phyloP scores from a whole-genome alignment of 2,329 filamentous ascomycete genomes.

The Capronia epimyces region DNA sequence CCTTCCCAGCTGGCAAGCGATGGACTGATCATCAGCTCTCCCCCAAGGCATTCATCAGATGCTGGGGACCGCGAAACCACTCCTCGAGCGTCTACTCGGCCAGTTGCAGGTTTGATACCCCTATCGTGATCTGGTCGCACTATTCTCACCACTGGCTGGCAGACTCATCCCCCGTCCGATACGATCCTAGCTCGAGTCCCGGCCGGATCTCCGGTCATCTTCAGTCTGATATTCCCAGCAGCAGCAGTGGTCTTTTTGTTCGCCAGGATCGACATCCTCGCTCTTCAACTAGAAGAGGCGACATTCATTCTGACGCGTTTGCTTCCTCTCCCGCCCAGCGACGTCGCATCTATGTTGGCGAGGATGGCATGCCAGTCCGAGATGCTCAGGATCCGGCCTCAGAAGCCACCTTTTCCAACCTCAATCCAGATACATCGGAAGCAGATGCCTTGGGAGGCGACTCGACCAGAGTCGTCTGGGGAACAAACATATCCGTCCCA shows the following conservation, averaged over 20 bases:
- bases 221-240: slow-evolving; percentile 70
- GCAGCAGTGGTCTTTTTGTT: slow-evolving; percentile 83
- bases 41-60: slow-evolving; percentile 38
- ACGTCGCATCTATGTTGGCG: slow-evolving; percentile 59
- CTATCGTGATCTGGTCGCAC: slow-evolving; percentile 1
- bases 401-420: slow-evolving; percentile 61
- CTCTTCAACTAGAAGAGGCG: slow-evolving; percentile 66
- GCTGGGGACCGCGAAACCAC: slow-evolving; percentile 42
- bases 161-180: slow-evolving; percentile 92
- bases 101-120: slow-evolving; percentile 38
- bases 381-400: slow-evolving; percentile 46
- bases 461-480: slow-evolving; percentile 84
- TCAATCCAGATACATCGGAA: slow-evolving; percentile 82
- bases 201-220: slow-evolving; percentile 52
- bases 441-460: slow-evolving; percentile 79
- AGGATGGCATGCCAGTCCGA: slow-evolving; percentile 55
- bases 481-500: slow-evolving; percentile 89
- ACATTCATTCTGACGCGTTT: slow-evolving; percentile 76
- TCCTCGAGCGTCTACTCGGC: slow-evolving; percentile 37
- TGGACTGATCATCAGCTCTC: slow-evolving; percentile 46
- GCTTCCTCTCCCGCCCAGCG: slow-evolving; percentile 48
- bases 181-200: slow-evolving; percentile 84
- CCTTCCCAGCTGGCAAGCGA: slow-evolving; percentile 33
- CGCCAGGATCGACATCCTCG: slow-evolving; percentile 52
- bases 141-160: slow-evolving; percentile 22